phyloP scores from a whole-genome alignment of 2,329 filamentous ascomycete genomes.

The Claviceps digitariae region DNA sequence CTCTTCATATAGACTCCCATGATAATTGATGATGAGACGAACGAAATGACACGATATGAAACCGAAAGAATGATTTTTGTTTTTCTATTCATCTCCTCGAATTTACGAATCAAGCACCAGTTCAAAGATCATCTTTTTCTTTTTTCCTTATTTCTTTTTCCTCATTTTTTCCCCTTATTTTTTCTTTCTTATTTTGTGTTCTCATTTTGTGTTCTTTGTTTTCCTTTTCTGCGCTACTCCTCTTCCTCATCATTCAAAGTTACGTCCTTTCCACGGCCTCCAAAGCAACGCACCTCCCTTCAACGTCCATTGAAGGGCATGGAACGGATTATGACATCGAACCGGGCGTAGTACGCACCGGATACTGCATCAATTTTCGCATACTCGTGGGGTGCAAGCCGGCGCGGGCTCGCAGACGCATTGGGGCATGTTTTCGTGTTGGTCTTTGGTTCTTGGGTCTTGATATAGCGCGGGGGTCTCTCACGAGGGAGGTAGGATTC shows the following conservation, averaged over 20 bases:
- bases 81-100: not conserved
- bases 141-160: too few relatives aligned
- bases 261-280: too few relatives aligned
- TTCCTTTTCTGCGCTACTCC: not conserved
- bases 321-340: too few relatives aligned
- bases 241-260: too few relatives aligned
- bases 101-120: too few relatives aligned
- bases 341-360: too few relatives aligned
- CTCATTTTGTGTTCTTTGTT: not conserved
- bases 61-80: not conserved
- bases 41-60: not conserved
- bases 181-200: not conserved
- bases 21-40: not conserved
- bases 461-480: not conserved
- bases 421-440: not conserved
- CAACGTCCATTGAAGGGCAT: too few relatives aligned
- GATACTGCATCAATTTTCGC: too few relatives aligned
- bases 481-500: not conserved
- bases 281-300: too few relatives aligned
- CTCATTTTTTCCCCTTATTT: not conserved
- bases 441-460: not conserved
- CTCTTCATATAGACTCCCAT: not conserved
- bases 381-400: too few relatives aligned
- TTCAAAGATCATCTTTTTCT: too few relatives aligned
- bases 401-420: too few relatives aligned